Evolutionary conservation across 2,329 filamentous ascomycete genomes (phyloP), one percentile per base, ranked within the genome.

Genomic region (Trichothecium sympodiale): DNA sequence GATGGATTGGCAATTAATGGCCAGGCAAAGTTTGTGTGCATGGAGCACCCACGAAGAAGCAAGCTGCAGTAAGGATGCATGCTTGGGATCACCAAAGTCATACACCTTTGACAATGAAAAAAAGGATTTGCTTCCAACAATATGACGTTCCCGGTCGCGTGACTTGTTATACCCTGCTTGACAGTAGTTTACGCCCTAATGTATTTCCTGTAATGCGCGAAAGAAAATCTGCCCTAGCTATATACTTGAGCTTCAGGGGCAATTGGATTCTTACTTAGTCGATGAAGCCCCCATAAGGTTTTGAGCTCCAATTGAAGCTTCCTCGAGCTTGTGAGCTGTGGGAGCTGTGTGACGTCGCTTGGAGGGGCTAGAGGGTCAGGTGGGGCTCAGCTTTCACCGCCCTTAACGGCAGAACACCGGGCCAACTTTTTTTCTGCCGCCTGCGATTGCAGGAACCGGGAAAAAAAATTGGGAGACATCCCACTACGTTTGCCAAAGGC

Each of bases 11-110:
- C 44, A 41, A 41, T n/a, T 17, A 44, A 43, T 41, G 45, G 53
- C 56, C 46, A 38, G 55, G 55, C 46, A 49, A 30, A 44, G 42
- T 42, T 38, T 49, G 48, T 47, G 48, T 55, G 45, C 48, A 50
- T 46, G 39, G 48, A 38, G 42, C 42, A 41, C 15, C 13, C 2
- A n/a, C 44, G 34, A 43, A 46, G 44, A 38, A 44, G 46, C 41
- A 43, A 46, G 36, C 47, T 51, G 52, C 47, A 46, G 47, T 38
- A 45, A 34, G 35, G 46, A 48, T 42, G 45, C 41, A 45, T 45
- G 46, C 47, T 45, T 44, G 35, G 39, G 31, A 46, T 39, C 34
- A 41, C 35, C 43, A 40, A 42, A 44, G 44, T 38, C 47, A 39
- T n/a, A 41, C 41, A 41, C 36, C 38, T 46, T 44, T 44, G 52